These are phyloP conservation scores for Tuber brumale DNA, from an alignment of 495 filamentous ascomycete genomes.

Conservation along the genomic window DNA sequence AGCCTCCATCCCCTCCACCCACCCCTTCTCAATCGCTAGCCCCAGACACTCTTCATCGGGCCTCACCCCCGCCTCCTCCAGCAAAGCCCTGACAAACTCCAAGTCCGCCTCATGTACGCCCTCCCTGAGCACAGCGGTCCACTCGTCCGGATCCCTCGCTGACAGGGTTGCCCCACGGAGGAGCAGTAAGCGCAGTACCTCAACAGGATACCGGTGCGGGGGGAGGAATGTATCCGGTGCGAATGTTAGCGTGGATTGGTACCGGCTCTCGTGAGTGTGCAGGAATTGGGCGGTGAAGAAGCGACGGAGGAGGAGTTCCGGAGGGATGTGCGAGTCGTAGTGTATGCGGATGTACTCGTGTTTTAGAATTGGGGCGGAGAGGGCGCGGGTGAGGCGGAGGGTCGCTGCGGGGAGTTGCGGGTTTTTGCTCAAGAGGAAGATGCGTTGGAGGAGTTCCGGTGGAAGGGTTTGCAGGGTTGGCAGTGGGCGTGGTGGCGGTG, in stretches of 20 bases:
- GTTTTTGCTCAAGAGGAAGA: conserved; percentile 15
- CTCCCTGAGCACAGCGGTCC: conserved; percentile 1
- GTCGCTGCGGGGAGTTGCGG: conserved; percentile 6
- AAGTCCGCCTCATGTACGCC: conserved; percentile 1
- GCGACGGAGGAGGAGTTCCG: background rate
- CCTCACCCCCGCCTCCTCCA: conserved; percentile 6
- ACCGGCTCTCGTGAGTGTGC: conserved; percentile 1
- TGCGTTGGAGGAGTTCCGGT: conserved; percentile 16
- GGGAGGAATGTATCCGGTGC: background rate
- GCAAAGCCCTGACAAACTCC: conserved; percentile 1
- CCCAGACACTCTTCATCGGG: conserved; percentile 20
- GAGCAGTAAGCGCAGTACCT: background rate
- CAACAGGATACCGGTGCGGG: background rate
- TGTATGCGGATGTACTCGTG: conserved; percentile 4
- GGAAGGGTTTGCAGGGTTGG: conserved; percentile 19
- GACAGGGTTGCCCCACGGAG: conserved; percentile 8
- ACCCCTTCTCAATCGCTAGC: conserved; percentile 14
- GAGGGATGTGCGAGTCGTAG: background rate
- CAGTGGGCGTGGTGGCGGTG: background rate
- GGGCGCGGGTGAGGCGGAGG: conserved; percentile 13
- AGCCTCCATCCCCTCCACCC: conserved; percentile 13
- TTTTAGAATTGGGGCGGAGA: conserved; percentile 16
- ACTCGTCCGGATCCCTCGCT: conserved; percentile 12
- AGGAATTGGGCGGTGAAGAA: conserved; percentile 17
- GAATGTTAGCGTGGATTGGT: background rate